These are phyloP conservation scores for Physcomitrium patens DNA, from an alignment of 225 moss, liverwort and hornwort species.

Conservation along the genomic window DNA sequence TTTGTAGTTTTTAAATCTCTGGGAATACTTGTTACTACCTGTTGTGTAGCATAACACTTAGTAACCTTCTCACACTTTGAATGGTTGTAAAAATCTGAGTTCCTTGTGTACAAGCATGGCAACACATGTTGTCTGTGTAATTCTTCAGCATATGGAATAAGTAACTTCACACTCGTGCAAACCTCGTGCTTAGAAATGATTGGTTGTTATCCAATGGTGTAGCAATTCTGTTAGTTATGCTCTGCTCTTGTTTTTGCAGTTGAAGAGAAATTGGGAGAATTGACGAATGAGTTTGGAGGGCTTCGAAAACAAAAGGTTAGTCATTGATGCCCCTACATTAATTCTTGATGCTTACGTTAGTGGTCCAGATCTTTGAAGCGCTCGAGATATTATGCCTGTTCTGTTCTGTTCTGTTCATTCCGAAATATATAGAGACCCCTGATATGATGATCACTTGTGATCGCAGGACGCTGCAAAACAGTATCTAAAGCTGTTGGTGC, in stretches of 20 bases:
- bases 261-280: constrained; percentile 72
- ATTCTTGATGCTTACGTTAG: background rate
- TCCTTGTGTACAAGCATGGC: constrained; percentile 3
- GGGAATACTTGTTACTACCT: too few species aligned
- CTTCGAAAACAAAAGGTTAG: constrained; percentile 66
- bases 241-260: constrained; percentile 52
- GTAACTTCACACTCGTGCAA: background rate
- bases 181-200: background rate
- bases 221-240: background rate
- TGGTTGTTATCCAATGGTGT: background rate
- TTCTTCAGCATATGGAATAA: background rate
- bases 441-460: constrained; percentile 2
- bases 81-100: background rate
- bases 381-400: background rate
- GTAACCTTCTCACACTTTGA: background rate
- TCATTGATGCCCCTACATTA: constrained; percentile 1
- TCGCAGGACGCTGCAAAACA: constrained; percentile 74
- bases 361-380: background rate
- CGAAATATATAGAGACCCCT: background rate
- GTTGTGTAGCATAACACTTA: too few species aligned
- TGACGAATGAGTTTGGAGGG: constrained; percentile 68
- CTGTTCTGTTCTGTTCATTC: background rate
- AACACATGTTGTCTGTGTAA: background rate
- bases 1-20: too few species aligned
- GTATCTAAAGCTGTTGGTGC: constrained; percentile 74